Evolutionary conservation across 2,329 filamentous ascomycete genomes (phyloP).

Genomic region (Cladosporium halotolerans): DNA sequence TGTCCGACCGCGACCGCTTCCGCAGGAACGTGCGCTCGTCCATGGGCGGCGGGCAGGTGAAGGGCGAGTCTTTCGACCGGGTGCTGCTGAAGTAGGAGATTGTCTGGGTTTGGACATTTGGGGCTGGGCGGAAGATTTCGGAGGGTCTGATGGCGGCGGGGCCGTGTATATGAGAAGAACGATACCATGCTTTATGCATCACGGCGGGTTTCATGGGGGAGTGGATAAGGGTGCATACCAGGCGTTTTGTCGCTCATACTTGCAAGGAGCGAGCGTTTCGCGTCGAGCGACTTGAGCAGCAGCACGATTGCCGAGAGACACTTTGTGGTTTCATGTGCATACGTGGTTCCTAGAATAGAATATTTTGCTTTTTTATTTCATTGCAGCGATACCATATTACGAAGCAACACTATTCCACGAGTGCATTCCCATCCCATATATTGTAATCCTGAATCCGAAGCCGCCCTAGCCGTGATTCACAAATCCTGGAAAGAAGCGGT

Average conservation of each 20-base stretch:
- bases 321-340: not conserved
- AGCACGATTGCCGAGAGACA: not conserved
- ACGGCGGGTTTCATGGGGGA: not conserved
- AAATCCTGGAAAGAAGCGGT: constrained; percentile 29
- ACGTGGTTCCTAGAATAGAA: not conserved
- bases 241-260: not conserved
- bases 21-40: constrained; percentile 75
- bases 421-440: not conserved
- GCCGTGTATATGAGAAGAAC: constrained; percentile 8
- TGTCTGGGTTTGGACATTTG: not conserved
- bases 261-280: no score
- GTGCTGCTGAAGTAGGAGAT: constrained; percentile 5
- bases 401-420: not conserved
- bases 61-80: constrained; percentile 60
- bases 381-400: not conserved
- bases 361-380: not conserved
- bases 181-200: constrained; percentile 12
- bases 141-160: not conserved
- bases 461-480: constrained; percentile 9
- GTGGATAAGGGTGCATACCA: not conserved
- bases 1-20: constrained; percentile 78
- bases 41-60: constrained; percentile 9
- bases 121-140: not conserved
- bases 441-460: not conserved
- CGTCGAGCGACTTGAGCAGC: not conserved